Percentiles rank a stretch among this genome's conserved stretches.
These are phyloP conservation scores for Peronospora belbahrii DNA, from an alignment of 352 stramenopile genomes.

Conservation along the genomic window DNA sequence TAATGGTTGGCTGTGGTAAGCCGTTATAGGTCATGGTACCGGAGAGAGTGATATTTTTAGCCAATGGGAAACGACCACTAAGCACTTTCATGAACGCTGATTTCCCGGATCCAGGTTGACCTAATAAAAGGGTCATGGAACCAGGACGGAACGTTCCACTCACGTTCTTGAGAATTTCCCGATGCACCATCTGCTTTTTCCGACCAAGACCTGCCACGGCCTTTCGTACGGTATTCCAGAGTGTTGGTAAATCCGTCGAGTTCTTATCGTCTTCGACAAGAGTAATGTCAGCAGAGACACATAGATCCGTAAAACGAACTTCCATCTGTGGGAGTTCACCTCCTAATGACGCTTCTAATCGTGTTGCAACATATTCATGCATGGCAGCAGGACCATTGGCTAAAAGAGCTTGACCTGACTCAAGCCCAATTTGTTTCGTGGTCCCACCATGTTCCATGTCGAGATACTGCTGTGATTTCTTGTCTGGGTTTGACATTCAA, in stretches of 20 bases:
- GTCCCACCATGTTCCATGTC: too few relatives aligned
- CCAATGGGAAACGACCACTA: slow-evolving; percentile 31
- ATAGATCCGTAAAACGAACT: slow-evolving; percentile 45
- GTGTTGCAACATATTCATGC: slow-evolving; percentile 32
- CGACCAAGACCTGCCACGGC: slow-evolving; percentile 20
- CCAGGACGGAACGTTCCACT: slow-evolving; percentile 28
- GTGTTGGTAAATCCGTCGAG: slow-evolving; percentile 30
- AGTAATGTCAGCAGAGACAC: slow-evolving; percentile 36
- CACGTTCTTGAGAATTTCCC: slow-evolving; percentile 28
- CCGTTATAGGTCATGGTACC: slow-evolving; percentile 54
- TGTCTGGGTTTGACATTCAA: too few relatives aligned
- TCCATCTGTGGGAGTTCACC: slow-evolving; percentile 47
- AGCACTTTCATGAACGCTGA: slow-evolving; percentile 31
- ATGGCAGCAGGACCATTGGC: slow-evolving; percentile 30
- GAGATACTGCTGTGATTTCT: too few relatives aligned
- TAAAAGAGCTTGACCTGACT: too few relatives aligned
- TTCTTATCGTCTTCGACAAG: slow-evolving; percentile 19
- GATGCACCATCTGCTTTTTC: slow-evolving; percentile 18
- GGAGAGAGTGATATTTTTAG: slow-evolving; percentile 29
- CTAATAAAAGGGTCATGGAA: slow-evolving; percentile 28
- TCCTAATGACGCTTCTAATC: slow-evolving; percentile 33
- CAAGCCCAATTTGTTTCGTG: too few relatives aligned
- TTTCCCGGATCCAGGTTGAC: slow-evolving; percentile 22
- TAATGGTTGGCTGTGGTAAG: slow-evolving; percentile 15
- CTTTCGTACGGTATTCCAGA: slow-evolving; percentile 39